A percentile compares a stretch with the other conserved stretches of the same genome.
Evolutionary conservation across 192 early-diverging fungal species (phyloP).

Genomic region (Hyaloraphidium curvatum): DNA sequence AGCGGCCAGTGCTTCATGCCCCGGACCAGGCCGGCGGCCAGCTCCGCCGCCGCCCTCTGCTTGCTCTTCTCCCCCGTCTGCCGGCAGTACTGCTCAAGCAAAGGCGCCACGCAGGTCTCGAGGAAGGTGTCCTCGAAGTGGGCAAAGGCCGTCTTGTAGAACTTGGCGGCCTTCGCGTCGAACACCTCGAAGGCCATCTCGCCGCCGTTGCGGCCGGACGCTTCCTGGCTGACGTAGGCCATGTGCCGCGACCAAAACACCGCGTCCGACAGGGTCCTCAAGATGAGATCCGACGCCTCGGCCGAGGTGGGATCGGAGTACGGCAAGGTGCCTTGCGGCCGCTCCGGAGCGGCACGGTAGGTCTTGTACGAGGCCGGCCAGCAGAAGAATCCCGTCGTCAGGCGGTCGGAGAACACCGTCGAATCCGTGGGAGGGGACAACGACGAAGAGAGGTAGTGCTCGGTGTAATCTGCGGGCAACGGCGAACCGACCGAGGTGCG

Average conservation of each 20-base stretch:
- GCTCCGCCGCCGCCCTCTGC: slow-evolving; percentile 64
- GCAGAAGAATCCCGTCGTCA: slow-evolving; percentile 51
- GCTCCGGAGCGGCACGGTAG: slow-evolving; percentile 19
- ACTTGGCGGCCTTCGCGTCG: slow-evolving; percentile 28
- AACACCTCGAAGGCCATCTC: slow-evolving; percentile 45
- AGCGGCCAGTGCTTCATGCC: slow-evolving; percentile 74
- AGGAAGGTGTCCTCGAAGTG: slow-evolving; percentile 41
- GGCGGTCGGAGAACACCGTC: slow-evolving; percentile 39
- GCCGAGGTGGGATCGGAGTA: slow-evolving; percentile 35
- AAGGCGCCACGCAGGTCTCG: slow-evolving; percentile 24
- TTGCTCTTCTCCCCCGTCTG: slow-evolving; percentile 46
- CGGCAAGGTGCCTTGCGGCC: slow-evolving; percentile 19
- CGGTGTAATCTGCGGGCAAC: slow-evolving; percentile 5
- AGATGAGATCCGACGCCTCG: slow-evolving; percentile 32
- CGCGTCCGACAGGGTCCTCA: slow-evolving; percentile 20
- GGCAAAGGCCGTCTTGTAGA: slow-evolving; percentile 51
- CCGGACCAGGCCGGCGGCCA: slow-evolving; percentile 59
- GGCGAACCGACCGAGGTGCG: slow-evolving; percentile 16
- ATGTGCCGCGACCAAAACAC: slow-evolving; percentile 52
- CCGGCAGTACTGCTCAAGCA: slow-evolving; percentile 26
- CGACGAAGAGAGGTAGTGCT: not conserved
- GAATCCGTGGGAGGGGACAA: not conserved
- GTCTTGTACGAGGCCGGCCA: slow-evolving; percentile 44
- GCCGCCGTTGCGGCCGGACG: slow-evolving; percentile 20
- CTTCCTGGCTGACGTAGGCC: slow-evolving; percentile 47